Evolutionary conservation across 2,329 filamentous ascomycete genomes (phyloP).

Genomic region (Nigrospora sphaerica): DNA sequence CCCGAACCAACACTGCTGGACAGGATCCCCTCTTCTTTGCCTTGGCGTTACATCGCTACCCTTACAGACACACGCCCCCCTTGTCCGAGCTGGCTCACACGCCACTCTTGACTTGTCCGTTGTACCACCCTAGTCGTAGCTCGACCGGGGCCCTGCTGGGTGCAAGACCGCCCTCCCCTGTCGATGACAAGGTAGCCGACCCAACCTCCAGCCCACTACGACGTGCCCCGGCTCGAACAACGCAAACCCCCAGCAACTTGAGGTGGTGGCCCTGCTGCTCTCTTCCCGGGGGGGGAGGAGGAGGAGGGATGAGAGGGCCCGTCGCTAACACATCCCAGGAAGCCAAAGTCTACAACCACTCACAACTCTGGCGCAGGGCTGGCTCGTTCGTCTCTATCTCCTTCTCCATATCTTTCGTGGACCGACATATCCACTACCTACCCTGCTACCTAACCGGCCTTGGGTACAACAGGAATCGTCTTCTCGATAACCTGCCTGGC

Average conservation of each 20-base stretch:
- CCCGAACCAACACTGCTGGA: no score
- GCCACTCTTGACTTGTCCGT: constrained; percentile 1
- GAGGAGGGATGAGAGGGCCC: background rate
- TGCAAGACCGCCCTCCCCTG: constrained; percentile 1
- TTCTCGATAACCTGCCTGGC: constrained; percentile 13
- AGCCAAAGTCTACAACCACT: background rate
- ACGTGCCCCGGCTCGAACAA: constrained; percentile 4
- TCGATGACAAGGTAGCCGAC: background rate
- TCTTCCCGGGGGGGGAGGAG: background rate
- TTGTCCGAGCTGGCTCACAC: constrained; percentile 1
- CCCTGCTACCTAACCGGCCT: constrained; percentile 6
- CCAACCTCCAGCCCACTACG: constrained; percentile 4
- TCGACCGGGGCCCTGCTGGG: background rate
- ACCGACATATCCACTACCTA: constrained; percentile 6
- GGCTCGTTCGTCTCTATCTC: constrained; percentile 2
- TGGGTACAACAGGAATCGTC: constrained; percentile 5
- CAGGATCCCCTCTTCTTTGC: background rate
- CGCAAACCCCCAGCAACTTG: constrained; percentile 4
- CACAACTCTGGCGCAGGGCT: background rate
- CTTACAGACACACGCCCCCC: constrained; percentile 2
- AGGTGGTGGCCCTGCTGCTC: background rate
- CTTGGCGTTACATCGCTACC: constrained; percentile 3
- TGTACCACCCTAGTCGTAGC: constrained; percentile 3
- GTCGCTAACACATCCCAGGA: background rate
- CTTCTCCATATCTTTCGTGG: background rate